phyloP scores from a whole-genome alignment of 106 monocot species.

The Amphibolis antarctica region DNA sequence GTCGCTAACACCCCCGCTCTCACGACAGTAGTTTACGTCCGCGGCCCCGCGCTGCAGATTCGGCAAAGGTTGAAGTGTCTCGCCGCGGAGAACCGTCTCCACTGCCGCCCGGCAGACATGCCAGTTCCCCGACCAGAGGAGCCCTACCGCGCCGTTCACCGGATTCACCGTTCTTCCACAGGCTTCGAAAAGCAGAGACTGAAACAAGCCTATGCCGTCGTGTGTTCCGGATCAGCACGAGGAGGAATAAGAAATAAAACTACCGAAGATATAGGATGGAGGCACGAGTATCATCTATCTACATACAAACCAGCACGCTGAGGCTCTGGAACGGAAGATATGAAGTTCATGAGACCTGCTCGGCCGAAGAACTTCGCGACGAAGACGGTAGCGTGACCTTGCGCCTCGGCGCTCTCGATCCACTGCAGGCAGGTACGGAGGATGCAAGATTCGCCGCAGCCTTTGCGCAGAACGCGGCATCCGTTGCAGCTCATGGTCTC shows the following conservation, averaged over 20 bases:
- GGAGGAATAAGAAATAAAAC: too few relatives aligned
- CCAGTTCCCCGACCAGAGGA: slow-evolving; percentile 11
- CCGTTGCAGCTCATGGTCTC: slow-evolving; percentile 15
- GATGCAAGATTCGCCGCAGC: slow-evolving; percentile 9
- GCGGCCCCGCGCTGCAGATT: too few relatives aligned
- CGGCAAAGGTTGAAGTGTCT: too few relatives aligned
- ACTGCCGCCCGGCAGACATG: slow-evolving; percentile 14
- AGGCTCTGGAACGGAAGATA: slow-evolving; percentile 1
- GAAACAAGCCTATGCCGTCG: slow-evolving; percentile 6
- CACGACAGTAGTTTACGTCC: too few relatives aligned
- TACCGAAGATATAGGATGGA: too few relatives aligned
- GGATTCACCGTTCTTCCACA: slow-evolving; percentile 14
- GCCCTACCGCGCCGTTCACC: slow-evolving; percentile 9
- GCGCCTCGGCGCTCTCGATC: slow-evolving; percentile 9
- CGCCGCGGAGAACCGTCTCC: slow-evolving; percentile 13
- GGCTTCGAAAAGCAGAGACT: slow-evolving; percentile 12
- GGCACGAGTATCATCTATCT: too few relatives aligned
- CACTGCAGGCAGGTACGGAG: slow-evolving; percentile 11
- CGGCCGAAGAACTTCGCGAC: slow-evolving; percentile 17
- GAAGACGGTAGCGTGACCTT: slow-evolving; percentile 13
- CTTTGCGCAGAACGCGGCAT: slow-evolving; percentile 11
- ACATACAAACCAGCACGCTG: slow-evolving; percentile 5
- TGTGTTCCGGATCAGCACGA: not conserved
- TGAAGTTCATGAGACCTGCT: slow-evolving; percentile 12
- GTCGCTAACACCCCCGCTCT: too few relatives aligned